Evolutionary conservation across 257 asterid genomes (phyloP), one percentile per base, ranked within the genome.

Genomic region (Oldenlandia corymbosa): DNA sequence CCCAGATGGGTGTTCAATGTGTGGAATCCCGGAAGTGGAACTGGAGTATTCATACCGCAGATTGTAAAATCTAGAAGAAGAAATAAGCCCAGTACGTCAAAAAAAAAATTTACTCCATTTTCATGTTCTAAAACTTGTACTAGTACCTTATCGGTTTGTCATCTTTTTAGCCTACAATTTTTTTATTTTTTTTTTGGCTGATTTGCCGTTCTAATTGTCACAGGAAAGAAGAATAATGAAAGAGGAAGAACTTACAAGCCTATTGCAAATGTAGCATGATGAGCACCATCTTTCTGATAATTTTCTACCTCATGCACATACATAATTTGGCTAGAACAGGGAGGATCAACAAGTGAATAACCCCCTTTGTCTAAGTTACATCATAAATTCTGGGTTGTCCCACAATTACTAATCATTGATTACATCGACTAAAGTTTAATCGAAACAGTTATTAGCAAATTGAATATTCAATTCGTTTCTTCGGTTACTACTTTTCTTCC

Each of bases 31-130:
- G 94, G 89, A 1, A 86, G 71, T 57, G 96, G 95, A 9, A 88
- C 98, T 0, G 96, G 98, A 0, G 98, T 91, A 55, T 88, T 88
- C 80, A 88, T 88, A 51, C 98, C 98, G 50, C 96, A 83, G 60
- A 69, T 73, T 41, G 47, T 64, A 30, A 87, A 72, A 24, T 17
- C 84, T 11, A 75, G 73, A 64, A 77, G 74, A 58, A 83, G 75
- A 68, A 58, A 66, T 58, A 79, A 66, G 71, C 64, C 88, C 66
- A 79, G 95, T 88, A 81, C 10, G 86, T 76, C 17, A 27, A n/a
- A n/a, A n/a, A n/a, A n/a, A n/a, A n/a, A n/a, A n/a, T 6, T 47
- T 23, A 12, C 50, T 27, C 32, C 32, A 58, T 37, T 4, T 31
- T 10, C 7, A 36, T 10, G 8, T 13, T 18, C 34, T 20, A n/a